These are phyloP conservation scores for Gamsiella multidivaricata DNA, from an alignment of 192 early-diverging fungal species.

Conservation along the genomic window DNA sequence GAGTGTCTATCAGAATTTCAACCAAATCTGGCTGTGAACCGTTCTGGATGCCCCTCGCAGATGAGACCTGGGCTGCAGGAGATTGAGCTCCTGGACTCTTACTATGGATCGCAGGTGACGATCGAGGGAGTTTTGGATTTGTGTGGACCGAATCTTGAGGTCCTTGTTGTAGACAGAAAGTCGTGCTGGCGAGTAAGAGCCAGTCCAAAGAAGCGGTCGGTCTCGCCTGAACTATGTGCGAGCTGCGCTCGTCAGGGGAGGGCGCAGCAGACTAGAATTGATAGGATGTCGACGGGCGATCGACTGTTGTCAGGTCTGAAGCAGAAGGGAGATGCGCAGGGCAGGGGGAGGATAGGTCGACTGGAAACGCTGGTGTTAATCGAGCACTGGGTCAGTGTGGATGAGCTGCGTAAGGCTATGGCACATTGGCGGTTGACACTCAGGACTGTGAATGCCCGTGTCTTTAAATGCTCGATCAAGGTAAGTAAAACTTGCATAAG, in stretches of 20 bases:
- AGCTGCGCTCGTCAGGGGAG: not conserved
- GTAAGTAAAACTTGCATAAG: too few relatives aligned
- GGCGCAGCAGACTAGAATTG: not conserved
- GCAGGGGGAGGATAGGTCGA: not conserved
- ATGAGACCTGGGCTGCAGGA: constrained; percentile 2
- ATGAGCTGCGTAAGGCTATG: constrained; percentile 8
- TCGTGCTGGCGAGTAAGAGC: constrained; percentile 32
- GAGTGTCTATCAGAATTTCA: constrained; percentile 15
- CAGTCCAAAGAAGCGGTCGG: not conserved
- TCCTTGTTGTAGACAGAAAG: constrained; percentile 24
- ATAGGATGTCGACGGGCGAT: constrained; percentile 24
- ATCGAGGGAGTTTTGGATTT: constrained; percentile 32
- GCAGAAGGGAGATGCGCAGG: not conserved
- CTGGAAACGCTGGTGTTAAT: constrained; percentile 15
- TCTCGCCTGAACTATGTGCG: constrained; percentile 4
- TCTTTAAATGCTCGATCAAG: constrained; percentile 31
- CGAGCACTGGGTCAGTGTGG: constrained; percentile 38
- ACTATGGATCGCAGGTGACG: constrained; percentile 37
- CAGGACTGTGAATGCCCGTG: constrained; percentile 1
- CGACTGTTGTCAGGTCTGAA: constrained; percentile 20
- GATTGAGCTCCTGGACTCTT: constrained; percentile 39
- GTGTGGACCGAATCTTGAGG: constrained; percentile 31
- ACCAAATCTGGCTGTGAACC: not conserved
- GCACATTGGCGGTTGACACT: constrained; percentile 17
- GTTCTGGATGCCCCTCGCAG: not conserved